These are phyloP conservation scores for Trypanosoma vivax DNA, from an alignment of 208 protist genomes.

Conservation along the genomic window DNA sequence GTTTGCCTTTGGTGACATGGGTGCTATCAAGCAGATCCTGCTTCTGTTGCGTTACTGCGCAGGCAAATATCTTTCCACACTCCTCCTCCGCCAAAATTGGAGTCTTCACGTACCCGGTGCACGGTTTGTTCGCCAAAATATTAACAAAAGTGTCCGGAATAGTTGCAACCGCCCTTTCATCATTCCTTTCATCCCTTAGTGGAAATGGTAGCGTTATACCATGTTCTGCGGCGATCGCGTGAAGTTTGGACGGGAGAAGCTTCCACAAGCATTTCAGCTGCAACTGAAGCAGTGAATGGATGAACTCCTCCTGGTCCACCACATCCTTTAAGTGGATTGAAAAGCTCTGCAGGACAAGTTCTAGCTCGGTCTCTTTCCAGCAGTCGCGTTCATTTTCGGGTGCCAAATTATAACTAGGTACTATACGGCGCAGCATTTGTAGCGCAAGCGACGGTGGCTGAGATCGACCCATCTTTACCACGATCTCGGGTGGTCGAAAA, in stretches of 20 bases:
- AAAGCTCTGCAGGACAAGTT: constrained; percentile 38
- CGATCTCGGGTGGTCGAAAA: constrained; percentile 17
- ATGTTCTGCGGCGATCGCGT: constrained; percentile 1
- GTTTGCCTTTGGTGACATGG: neutral
- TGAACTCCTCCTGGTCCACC: constrained; percentile 28
- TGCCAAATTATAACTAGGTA: neutral
- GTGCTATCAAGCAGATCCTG: neutral
- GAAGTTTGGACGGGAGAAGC: constrained; percentile 7
- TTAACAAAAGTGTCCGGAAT: neutral
- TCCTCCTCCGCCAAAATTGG: neutral
- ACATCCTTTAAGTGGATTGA: constrained; percentile 23
- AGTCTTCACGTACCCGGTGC: neutral
- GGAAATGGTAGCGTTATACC: constrained; percentile 4
- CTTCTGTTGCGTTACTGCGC: neutral
- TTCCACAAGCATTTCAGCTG: constrained; percentile 45
- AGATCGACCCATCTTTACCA: constrained; percentile 1
- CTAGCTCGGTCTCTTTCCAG: constrained; percentile 33
- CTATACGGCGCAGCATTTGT: constrained; percentile 1
- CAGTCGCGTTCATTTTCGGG: constrained; percentile 9
- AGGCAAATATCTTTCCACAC: neutral
- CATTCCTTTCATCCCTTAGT: neutral
- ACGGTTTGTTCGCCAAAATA: neutral
- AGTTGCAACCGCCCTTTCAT: neutral
- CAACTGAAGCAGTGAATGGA: constrained; percentile 33
- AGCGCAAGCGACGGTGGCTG: constrained; percentile 9